Evolutionary conservation across 805 yeast genomes (phyloP), one percentile per base, ranked within the genome.

Genomic region (Clavispora vitiphila): DNA sequence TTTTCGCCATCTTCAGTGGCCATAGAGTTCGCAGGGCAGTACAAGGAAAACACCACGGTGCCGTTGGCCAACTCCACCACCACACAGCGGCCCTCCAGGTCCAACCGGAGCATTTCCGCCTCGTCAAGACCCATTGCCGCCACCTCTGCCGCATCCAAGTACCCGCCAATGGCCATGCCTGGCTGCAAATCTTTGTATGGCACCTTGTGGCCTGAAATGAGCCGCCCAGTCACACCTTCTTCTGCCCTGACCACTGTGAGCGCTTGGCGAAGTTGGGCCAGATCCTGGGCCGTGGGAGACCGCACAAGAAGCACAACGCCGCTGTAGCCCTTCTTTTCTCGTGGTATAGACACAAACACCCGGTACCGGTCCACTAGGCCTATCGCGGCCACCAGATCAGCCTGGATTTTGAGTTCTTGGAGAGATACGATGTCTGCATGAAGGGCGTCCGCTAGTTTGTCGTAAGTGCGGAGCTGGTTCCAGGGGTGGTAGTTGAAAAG

Each of bases 11-110:
- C 83, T 20, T 77, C 83, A 0, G 88, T 77, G 1, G 74, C 77
- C 60, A 71, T 69, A 0, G 97, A 86, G 57, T 88, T 87, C 1
- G 98, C 98, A 0, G 98, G 98, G 57, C 97, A 91, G 56, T 91
- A 91, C 4, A 83, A 72, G 0, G 81, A 69, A 35, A 86, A 75
- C 0, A 86, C 59, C 3, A 86, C 86, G 1, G 79, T 55, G 40
- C 79, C 75, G 47, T 70, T 73, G 1, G 81, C 77, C 19, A 90
- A 56, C 55, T 93, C 98, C 0, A 90, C 62, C 5, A 86, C 72
- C 2, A 89, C 73, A 44, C 86, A 77, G 34, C 99, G 68, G 1
- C 98, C 98, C 58, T 93, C 93, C n/a, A 75, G 56, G 56, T 91
- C 99, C 0, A 93, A 51, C 10, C 35, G 35, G 18, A 19, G 26